Percentiles rank a stretch among this genome's conserved stretches.
Evolutionary conservation across 176 grass and related monocot genomes (phyloP).

Genomic region (Juncus effusus): DNA sequence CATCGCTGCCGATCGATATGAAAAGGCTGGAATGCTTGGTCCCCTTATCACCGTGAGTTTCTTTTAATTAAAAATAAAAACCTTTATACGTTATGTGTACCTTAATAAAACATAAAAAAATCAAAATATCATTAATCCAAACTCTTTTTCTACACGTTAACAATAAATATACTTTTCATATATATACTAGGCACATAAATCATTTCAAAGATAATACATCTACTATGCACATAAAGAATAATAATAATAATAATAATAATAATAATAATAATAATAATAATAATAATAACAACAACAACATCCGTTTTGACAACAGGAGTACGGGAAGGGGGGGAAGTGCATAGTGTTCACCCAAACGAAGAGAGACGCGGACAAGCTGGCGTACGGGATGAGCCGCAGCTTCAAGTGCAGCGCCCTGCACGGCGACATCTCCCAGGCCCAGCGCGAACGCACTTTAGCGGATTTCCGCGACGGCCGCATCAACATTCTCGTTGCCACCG

Average conservation of each 20-base stretch:
- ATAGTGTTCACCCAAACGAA: slow-evolving; percentile 98
- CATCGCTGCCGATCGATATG: slow-evolving; percentile 69
- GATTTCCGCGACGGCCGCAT: slow-evolving; percentile 84
- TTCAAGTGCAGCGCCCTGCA: slow-evolving; percentile 78
- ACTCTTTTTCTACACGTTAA: not conserved
- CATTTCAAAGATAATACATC: too few relatives aligned
- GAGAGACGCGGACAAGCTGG: slow-evolving; percentile 74
- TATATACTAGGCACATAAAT: too few relatives aligned
- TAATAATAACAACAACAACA: too few relatives aligned
- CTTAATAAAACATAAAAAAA: not conserved
- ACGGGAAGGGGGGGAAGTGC: slow-evolving; percentile 93
- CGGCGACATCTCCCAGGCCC: slow-evolving; percentile 93
- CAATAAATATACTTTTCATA: too few relatives aligned
- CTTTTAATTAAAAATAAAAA: not conserved
- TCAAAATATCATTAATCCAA: not conserved
- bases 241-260: too few relatives aligned
- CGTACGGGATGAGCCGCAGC: slow-evolving; percentile 78
- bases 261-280: too few relatives aligned
- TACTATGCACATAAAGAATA: too few relatives aligned
- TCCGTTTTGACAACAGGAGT: slow-evolving; percentile 37
- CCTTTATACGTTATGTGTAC: slow-evolving; percentile 9
- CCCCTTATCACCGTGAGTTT: slow-evolving; percentile 72
- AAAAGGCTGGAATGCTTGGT: slow-evolving; percentile 76
- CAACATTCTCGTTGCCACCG: slow-evolving; percentile 82
- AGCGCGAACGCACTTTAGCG: slow-evolving; percentile 81